phyloP scores from a whole-genome alignment of 2,329 filamentous ascomycete species.

The Phaeophleospora eucalypticola region DNA sequence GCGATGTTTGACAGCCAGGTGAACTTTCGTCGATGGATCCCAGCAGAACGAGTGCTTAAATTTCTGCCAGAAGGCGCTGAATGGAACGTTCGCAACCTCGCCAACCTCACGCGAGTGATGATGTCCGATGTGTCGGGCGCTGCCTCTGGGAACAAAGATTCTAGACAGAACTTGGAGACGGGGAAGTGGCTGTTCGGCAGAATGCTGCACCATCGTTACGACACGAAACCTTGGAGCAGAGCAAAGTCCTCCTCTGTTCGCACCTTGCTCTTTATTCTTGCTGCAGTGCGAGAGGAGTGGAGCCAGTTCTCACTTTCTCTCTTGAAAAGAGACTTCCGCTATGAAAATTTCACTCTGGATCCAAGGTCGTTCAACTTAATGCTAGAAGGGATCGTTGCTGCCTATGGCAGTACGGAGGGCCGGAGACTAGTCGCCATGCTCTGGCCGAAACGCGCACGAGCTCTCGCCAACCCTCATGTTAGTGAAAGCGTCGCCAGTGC shows the following conservation, averaged over 20 bases:
- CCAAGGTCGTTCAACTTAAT: conserved; percentile 48
- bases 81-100: conserved; percentile 13
- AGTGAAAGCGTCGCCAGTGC: too few relatives aligned
- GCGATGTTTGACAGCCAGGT: conserved; percentile 44
- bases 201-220: too few relatives aligned
- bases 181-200: not conserved
- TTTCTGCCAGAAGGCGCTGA: conserved; percentile 15
- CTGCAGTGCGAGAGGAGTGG: conserved; percentile 16
- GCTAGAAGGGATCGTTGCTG: conserved; percentile 52
- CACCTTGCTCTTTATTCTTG: conserved; percentile 18
- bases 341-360: conserved; percentile 15
- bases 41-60: conserved; percentile 37
- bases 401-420: conserved; percentile 46
- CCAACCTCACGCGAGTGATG: conserved; percentile 11
- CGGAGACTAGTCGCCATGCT: conserved; percentile 43
- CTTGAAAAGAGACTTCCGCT: not conserved
- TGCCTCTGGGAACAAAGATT: not conserved
- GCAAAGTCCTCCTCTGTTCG: not conserved
- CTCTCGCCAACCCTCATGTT: too few relatives aligned
- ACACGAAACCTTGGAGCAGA: too few relatives aligned
- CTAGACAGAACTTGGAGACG: not conserved
- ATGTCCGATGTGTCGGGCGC: conserved; percentile 2
- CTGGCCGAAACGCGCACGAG: too few relatives aligned
- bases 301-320: conserved; percentile 12
- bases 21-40: conserved; percentile 38